A percentile compares a stretch with the other conserved stretches of the same genome.
phyloP scores from a whole-genome alignment of 257 asterid species.

The Solanum appendiculatum region DNA sequence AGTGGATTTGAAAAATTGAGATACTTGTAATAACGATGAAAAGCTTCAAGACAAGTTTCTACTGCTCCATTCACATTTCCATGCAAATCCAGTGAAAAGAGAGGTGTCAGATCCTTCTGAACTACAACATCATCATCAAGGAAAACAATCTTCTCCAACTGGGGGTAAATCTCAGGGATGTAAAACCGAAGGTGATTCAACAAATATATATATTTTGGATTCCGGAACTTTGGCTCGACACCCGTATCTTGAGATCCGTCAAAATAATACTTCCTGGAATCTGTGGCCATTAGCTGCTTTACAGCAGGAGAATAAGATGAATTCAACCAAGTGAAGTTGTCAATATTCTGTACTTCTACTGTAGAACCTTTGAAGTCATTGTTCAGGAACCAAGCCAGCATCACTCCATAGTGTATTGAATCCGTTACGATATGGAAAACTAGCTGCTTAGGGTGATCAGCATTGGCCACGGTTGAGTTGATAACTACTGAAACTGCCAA shows the following conservation, averaged over 20 bases:
- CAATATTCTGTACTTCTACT: slow-evolving; percentile 59
- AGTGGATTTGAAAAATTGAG: slow-evolving; percentile 78
- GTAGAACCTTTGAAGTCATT: slow-evolving; percentile 66
- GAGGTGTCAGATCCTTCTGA: slow-evolving; percentile 77
- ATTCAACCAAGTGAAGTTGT: slow-evolving; percentile 71
- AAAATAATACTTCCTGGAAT: slow-evolving; percentile 23
- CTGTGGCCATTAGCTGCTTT: slow-evolving; percentile 32
- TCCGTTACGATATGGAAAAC: slow-evolving; percentile 80
- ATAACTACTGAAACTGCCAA: slow-evolving; percentile 73
- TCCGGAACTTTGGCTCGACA: slow-evolving; percentile 42
- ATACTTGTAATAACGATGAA: slow-evolving; percentile 69
- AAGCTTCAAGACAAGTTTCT: slow-evolving; percentile 87
- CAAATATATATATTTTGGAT: slow-evolving; percentile 49
- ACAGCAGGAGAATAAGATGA: slow-evolving; percentile 58
- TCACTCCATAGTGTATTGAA: slow-evolving; percentile 53
- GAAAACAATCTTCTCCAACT: slow-evolving; percentile 74
- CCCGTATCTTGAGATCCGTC: slow-evolving; percentile 23
- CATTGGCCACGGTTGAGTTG: slow-evolving; percentile 69
- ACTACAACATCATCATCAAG: slow-evolving; percentile 81
- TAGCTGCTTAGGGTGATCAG: slow-evolving; percentile 77
- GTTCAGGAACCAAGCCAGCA: slow-evolving; percentile 80
- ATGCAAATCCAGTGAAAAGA: slow-evolving; percentile 71
- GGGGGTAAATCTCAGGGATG: slow-evolving; percentile 76
- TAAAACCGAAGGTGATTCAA: slow-evolving; percentile 77
- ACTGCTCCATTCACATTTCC: slow-evolving; percentile 92